These are phyloP conservation scores for Erigeron canadensis DNA, from an alignment of 129 eudicot species.

Conservation along the genomic window DNA sequence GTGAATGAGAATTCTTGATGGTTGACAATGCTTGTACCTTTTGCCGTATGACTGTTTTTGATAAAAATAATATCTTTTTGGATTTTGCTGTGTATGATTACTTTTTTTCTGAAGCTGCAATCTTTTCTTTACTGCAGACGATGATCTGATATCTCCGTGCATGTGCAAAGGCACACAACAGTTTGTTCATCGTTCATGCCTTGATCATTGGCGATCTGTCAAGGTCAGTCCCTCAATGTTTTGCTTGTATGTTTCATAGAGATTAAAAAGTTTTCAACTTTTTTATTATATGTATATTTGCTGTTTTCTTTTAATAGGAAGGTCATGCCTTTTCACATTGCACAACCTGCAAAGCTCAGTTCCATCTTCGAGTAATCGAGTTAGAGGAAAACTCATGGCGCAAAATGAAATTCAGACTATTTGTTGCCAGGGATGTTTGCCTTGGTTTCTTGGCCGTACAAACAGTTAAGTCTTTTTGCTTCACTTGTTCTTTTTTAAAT, in stretches of 20 bases:
- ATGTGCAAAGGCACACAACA: conserved; percentile 98
- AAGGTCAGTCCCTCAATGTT: conserved; percentile 48
- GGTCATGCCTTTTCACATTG: conserved; percentile 95
- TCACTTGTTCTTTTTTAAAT: conserved; percentile 3
- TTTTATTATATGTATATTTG: background rate
- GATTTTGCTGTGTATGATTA: background rate
- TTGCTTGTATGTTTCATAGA: background rate
- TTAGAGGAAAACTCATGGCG: conserved; percentile 79
- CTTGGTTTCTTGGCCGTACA: conserved; percentile 86
- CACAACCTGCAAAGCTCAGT: conserved; percentile 95
- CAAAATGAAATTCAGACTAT: conserved; percentile 76
- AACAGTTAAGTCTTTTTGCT: conserved; percentile 50
- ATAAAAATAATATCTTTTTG: background rate
- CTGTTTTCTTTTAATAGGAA: conserved; percentile 46
- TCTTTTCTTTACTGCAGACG: conserved; percentile 40
- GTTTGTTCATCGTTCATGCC: conserved; percentile 90
- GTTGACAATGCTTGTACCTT: too few relatives aligned
- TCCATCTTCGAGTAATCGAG: conserved; percentile 68
- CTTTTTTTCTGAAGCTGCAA: background rate
- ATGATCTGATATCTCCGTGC: conserved; percentile 89
- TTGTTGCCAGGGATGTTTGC: conserved; percentile 90
- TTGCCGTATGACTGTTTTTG: too few relatives aligned
- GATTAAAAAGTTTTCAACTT: background rate
- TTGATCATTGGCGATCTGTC: conserved; percentile 95
- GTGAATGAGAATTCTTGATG: too few relatives aligned